A percentile compares a stretch with the other conserved stretches of the same genome.
These are phyloP conservation scores for Cucurbita argyrosperma DNA, from an alignment of 306 rosid genomes.

Conservation along the genomic window DNA sequence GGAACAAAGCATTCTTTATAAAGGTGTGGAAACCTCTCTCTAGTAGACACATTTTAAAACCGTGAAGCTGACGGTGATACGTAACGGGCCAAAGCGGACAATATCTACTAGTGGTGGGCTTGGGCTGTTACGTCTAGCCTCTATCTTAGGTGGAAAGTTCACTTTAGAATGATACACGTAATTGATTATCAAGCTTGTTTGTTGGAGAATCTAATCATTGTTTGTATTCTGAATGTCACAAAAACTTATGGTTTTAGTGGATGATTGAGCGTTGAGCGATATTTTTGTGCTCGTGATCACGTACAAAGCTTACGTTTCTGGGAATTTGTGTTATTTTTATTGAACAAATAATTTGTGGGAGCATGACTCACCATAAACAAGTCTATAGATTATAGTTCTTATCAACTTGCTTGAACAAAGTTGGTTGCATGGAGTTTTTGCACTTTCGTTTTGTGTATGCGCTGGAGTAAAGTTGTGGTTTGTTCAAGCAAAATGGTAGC, in stretches of 20 bases:
- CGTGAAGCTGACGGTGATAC: too few species aligned
- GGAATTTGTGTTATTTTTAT: neutral
- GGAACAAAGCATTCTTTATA: too few species aligned
- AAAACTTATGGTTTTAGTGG: neutral
- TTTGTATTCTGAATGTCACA: neutral
- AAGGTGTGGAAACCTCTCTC: too few species aligned
- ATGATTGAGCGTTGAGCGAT: neutral
- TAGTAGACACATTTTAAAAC: too few species aligned
- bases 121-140: neutral
- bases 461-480: neutral
- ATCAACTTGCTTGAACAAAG: neutral
- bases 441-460: neutral
- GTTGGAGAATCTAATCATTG: too few species aligned
- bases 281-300: neutral
- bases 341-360: neutral
- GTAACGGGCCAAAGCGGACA: too few species aligned
- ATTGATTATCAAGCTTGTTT: neutral
- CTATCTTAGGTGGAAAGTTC: neutral
- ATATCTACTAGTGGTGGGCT: too few species aligned
- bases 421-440: neutral
- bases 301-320: neutral
- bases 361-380: neutral
- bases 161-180: neutral
- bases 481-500: too few species aligned
- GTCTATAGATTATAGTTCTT: neutral